Conservation (phyloP, 805 yeast genomes). For the Tetrapisispora fleetii region DNA sequence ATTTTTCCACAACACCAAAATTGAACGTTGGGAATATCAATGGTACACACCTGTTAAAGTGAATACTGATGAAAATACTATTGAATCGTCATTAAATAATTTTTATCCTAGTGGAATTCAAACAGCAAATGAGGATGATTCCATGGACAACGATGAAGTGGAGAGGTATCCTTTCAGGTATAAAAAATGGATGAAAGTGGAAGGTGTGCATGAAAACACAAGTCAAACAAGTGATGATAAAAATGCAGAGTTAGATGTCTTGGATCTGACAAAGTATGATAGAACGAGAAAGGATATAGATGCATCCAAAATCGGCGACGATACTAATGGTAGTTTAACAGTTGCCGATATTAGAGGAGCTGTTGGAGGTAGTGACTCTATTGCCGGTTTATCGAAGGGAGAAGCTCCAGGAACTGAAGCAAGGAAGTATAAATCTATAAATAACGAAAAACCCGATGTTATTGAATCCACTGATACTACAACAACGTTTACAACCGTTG, state of each 20-base stretch:
- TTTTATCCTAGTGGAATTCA: slow-evolving; percentile 1
- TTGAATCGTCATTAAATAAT: neutral
- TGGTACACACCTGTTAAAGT: slow-evolving; percentile 22
- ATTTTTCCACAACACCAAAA: slow-evolving; percentile 7
- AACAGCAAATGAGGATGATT: slow-evolving; percentile 2
- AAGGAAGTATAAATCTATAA: neutral
- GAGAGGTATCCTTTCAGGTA: slow-evolving; percentile 17
- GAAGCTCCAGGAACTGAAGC: neutral
- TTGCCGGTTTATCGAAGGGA: slow-evolving; percentile 32
- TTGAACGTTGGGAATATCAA: slow-evolving; percentile 26
- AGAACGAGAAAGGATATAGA: neutral
- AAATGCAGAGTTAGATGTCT: slow-evolving; percentile 7
- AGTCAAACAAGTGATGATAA: neutral
- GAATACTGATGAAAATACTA: slow-evolving; percentile 2
- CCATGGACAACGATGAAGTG: neutral
- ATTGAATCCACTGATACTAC: neutral
- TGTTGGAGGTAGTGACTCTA: slow-evolving; percentile 37
- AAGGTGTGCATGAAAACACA: neutral
- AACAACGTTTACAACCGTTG: neutral
- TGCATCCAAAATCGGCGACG: neutral
- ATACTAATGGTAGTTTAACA: neutral
- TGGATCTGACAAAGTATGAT: slow-evolving; percentile 3
- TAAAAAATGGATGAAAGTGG: slow-evolving; percentile 18
- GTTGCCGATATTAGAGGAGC: slow-evolving; percentile 42
- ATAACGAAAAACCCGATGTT: neutral